phyloP scores from a whole-genome alignment of 2,329 filamentous ascomycete species.

The Ustulina deusta region DNA sequence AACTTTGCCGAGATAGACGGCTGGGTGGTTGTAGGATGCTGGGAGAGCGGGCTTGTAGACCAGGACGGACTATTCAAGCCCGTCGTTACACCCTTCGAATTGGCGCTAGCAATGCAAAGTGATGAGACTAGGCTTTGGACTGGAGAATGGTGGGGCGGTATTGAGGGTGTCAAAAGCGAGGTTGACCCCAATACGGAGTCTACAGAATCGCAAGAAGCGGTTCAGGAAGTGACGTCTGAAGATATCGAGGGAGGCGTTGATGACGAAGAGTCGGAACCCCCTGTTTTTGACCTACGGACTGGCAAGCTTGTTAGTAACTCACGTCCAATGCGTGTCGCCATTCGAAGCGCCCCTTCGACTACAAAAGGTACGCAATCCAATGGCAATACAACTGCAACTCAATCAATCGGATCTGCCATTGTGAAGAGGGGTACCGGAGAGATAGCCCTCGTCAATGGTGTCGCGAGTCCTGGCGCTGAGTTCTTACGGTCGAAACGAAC shows the following conservation, averaged over 20 bases:
- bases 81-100: constrained; percentile 94
- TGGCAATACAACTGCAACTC: constrained; percentile 40
- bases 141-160: constrained; percentile 88
- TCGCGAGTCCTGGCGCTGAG: constrained; percentile 91
- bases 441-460: constrained; percentile 83
- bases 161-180: constrained; percentile 72
- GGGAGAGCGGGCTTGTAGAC: constrained; percentile 94
- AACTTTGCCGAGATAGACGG: constrained; percentile 96
- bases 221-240: constrained; percentile 38
- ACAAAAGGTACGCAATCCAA: constrained; percentile 32
- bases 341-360: constrained; percentile 47
- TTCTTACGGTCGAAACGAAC: constrained; percentile 84
- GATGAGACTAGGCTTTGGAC: constrained; percentile 87
- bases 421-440: constrained; percentile 73
- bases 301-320: constrained; percentile 84
- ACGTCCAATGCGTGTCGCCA: constrained; percentile 74
- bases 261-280: constrained; percentile 81
- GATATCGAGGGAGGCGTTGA: constrained; percentile 60
- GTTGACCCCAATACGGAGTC: constrained; percentile 46
- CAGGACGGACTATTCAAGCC: constrained; percentile 89
- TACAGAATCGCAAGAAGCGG: constrained; percentile 38
- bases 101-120: constrained; percentile 79
- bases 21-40: constrained; percentile 98
- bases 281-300: constrained; percentile 92
- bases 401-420: constrained; percentile 61